Evolutionary conservation across 306 rosid genomes (phyloP), one percentile per base, ranked within the genome.

Genomic region (Oxytropis ochrocephala): DNA sequence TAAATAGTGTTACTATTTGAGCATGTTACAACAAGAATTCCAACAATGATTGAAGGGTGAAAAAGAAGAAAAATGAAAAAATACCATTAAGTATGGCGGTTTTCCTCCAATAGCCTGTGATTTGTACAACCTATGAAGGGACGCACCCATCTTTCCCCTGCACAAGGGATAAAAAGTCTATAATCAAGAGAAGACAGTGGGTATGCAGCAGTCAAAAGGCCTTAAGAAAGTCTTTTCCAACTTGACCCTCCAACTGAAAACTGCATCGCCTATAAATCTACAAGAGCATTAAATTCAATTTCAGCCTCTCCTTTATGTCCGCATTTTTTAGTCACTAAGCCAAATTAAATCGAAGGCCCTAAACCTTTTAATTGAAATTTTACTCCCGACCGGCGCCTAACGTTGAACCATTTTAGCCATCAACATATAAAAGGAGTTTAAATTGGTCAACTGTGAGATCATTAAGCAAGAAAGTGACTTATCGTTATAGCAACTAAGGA

Each of bases 101-200:
- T 60, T 66, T 48, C 84, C 84, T 11, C 93, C 93, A 13, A 88
- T 77, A 7, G 85, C 88, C 62, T 11, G 39, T 66, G 76, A 77
- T 76, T 61, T 88, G 0, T 21, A 68, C 13, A 70, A 17, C 41
- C 86, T 63, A 39, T 87, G 81, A 65, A 79, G 84, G 4, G 94
- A 88, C 38, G 88, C 84, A 8, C 94, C 93, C 73, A 87, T 70
- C 75, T 76, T 87, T 74, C 93, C 90, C 93, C 93, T 87, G 67
- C 4, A 46, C 8, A 64, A 39, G 43, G 30, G 16, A 65, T 47
- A 44, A 29, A 17, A 43, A 27, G 13, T 29, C 27, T 27, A 53
- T 12, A 64, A 64, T 64, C 64, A 74, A 52, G 63, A 62, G 54
- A 48, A 8, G 27, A 5, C 60, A 6, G 30, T 33, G 10, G 33